Base-by-base conservation (phyloP, 805 yeast species). In the Ogataea nakhonphanomensis region DNA sequence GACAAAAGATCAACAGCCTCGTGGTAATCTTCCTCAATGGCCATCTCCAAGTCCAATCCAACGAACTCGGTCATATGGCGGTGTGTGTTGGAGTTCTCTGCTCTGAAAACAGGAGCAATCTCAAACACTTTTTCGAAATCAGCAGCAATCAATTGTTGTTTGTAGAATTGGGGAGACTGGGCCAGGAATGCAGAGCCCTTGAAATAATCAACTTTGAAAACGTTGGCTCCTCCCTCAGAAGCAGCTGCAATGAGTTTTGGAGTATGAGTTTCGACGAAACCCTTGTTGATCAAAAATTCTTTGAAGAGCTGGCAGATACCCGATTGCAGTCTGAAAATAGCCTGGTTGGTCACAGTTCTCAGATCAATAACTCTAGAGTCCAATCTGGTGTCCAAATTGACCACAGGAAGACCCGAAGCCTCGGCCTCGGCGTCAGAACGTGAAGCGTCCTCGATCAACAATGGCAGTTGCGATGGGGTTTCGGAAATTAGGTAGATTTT, bases 31-130 rank as follows among this genome's bases (percentile, higher is more conserved):
- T 90, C 96, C 71, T 93, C 98, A 61, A 93, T 85, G 8, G 96
- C 86, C 95, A 93, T 89, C 70, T 93, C 99, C 69, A 93, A 69
- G 74, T 93, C 99, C 57, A 95, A 80, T 44, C 99, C 99, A 47
- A 84, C 85, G 65, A 93, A 93, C 69, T 93, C 99, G 42, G 99
- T 93, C 95, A 93, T 83, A 69, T 93, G 99, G 71, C 99, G 90
- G 67, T 93, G 98, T 14, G 99, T 91, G 73, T 93, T 90, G 47
- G 98, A 91, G 75, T 93, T 91, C 68, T 93, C 99, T 43, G 99
- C 99, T 70, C 99, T 81, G 78, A 93, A 93, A 31, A 93, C 98
- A 26, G 99, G 98, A 2, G 93, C 98, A 58, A 93, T 76, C 71
- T 93, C 99, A 62, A 79, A 93, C 35, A 93, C 99, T 58, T 79